A percentile compares a stretch with the other conserved stretches of the same genome.
These are phyloP conservation scores for Suhomyces sp. DNA, from an alignment of 805 yeast genomes.

Conservation along the genomic window DNA sequence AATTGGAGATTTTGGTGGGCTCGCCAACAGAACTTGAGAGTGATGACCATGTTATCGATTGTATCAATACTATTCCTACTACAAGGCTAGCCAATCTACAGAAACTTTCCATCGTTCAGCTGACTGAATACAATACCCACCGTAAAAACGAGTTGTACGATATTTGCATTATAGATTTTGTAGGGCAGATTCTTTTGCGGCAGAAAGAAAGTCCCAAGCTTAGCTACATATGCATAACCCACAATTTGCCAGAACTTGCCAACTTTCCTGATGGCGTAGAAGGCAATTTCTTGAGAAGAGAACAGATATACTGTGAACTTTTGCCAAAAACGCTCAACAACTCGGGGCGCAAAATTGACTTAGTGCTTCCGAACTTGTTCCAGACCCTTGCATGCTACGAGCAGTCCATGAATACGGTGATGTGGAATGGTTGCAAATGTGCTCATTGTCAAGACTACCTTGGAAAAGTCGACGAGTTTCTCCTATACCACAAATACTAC, in stretches of 20 bases:
- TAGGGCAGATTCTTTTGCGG: conserved; percentile 8
- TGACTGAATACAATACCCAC: conserved; percentile 32
- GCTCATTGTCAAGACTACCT: conserved; percentile 49
- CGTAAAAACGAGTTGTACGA: conserved; percentile 36
- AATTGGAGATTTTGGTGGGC: conserved; percentile 52
- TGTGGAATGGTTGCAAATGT: conserved; percentile 81
- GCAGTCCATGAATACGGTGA: conserved; percentile 60
- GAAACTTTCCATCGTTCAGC: conserved; percentile 34
- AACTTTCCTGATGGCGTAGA: conserved; percentile 63
- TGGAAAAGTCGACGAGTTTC: conserved; percentile 53
- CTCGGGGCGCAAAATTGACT: conserved; percentile 32
- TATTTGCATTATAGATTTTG: conserved; percentile 44
- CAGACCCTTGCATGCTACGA: conserved; percentile 66
- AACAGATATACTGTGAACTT: conserved; percentile 45
- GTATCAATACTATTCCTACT: conserved; percentile 36
- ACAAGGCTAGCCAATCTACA: conserved; percentile 27
- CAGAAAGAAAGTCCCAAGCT: not conserved
- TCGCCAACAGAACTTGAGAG: conserved; percentile 36
- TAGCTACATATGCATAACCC: conserved; percentile 49
- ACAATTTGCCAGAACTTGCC: conserved; percentile 57
- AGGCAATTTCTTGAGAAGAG: conserved; percentile 66
- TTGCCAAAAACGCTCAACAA: conserved; percentile 40
- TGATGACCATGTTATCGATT: conserved; percentile 43
- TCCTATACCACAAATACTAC: conserved; percentile 63
- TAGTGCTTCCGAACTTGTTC: conserved; percentile 59